Evolutionary conservation across 805 yeast genomes (phyloP).

Genomic region (Pichia deserticola): DNA sequence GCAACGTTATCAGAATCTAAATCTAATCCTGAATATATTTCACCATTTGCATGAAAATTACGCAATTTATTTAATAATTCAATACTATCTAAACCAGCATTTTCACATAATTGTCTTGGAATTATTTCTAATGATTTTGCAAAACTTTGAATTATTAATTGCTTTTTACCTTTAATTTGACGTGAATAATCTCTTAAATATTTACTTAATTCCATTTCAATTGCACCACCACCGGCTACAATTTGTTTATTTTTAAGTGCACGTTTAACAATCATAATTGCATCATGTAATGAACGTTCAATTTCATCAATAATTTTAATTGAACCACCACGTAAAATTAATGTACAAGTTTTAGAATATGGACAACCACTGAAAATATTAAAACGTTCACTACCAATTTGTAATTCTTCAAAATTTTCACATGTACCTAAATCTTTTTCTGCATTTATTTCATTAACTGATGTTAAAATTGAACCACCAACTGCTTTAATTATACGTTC

Average conservation of each 20-base stretch:
- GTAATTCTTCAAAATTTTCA: constrained; percentile 81
- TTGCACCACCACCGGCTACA: constrained; percentile 99
- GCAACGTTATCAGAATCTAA: constrained; percentile 77
- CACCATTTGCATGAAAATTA: constrained; percentile 92
- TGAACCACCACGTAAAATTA: constrained; percentile 94
- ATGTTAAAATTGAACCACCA: constrained; percentile 83
- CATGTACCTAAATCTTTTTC: constrained; percentile 75
- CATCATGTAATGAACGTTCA: constrained; percentile 95
- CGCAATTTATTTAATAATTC: constrained; percentile 85
- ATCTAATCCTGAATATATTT: constrained; percentile 87
- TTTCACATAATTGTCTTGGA: constrained; percentile 96
- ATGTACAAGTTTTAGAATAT: constrained; percentile 85
- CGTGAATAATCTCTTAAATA: constrained; percentile 80
- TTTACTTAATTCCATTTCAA: constrained; percentile 93
- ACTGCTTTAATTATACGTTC: constrained; percentile 89
- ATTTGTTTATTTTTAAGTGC: constrained; percentile 79
- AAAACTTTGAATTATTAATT: constrained; percentile 81
- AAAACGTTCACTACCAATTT: constrained; percentile 93
- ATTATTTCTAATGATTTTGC: constrained; percentile 93
- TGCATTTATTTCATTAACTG: constrained; percentile 59
- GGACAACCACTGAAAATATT: constrained; percentile 92
- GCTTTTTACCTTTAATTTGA: constrained; percentile 92
- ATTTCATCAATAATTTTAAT: constrained; percentile 98
- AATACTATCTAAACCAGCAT: constrained; percentile 98
- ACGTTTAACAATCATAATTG: constrained; percentile 95